Base-by-base conservation (phyloP, 192 early-diverging fungal genomes). In the Coemansia asiatica region DNA sequence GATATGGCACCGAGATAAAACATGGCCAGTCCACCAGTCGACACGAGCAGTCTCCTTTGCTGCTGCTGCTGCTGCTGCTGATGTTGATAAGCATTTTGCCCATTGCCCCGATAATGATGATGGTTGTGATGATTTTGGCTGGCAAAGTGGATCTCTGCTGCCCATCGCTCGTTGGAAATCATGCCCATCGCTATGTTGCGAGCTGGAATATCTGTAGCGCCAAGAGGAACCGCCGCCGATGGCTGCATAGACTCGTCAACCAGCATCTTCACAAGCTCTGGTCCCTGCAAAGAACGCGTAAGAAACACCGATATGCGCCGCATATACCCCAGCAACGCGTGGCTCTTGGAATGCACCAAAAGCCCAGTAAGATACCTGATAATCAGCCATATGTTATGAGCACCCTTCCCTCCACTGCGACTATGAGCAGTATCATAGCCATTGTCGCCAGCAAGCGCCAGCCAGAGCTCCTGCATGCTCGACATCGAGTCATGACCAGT, bases 1-100 rank as follows among this genome's bases (percentile, higher is more conserved):
- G 79, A 75, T 1, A 81, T 72, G 3, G 79, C 73, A 25, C 69
- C 60, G n/a, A 81, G 61, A 22, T 75, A 81, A 53, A 64, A 76
- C 54, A 76, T 58, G 0, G 79, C 73, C 40, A 81, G 60, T 2
- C 56, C 67, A 4, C 64, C 74, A 0, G 70, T 72, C 25, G 79
- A 75, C 10, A 72, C 61, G 23, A 75, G 61, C 35, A 64, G 27
- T 1, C 38, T 44, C 23, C 58, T 15, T 27, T 23, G 33, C 47
- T 28, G 44, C 6, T 44, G 21, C n/a, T 62, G 46, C 33, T 35
- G 44, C 47, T 50, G 58, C 19, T 29, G 48, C 6, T 53, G n/a
- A 1, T 48, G 6, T 4, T 18, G 23, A 16, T 23, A 54, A 27
- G 16, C 40, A 44, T 44, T 6, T 15, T 15, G 40, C 16, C 40